Evolutionary conservation across 116 monocot genomes (phyloP).

Genomic region (Iris pallida): DNA sequence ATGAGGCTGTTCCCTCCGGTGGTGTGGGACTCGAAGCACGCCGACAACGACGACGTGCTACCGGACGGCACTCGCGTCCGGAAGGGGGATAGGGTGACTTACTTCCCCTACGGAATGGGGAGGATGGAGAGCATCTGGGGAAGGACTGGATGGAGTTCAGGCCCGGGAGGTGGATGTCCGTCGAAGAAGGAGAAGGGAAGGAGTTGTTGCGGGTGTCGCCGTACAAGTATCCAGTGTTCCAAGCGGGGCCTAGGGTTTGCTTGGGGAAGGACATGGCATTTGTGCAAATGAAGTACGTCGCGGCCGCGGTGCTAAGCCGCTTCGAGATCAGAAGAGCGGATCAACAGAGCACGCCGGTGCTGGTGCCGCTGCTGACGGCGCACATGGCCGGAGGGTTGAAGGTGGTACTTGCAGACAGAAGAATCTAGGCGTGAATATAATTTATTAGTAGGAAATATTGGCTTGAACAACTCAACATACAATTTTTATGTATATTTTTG

Average conservation of each 20-base stretch:
- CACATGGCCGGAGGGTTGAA: conserved; percentile 68
- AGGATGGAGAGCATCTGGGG: conserved; percentile 74
- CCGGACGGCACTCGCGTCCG: conserved; percentile 54
- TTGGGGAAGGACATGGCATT: conserved; percentile 79
- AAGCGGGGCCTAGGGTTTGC: conserved; percentile 68
- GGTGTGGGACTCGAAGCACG: conserved; percentile 73
- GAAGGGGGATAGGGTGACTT: conserved; percentile 61
- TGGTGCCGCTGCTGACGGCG: conserved; percentile 63
- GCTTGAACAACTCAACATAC: too few relatives aligned
- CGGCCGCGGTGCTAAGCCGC: conserved; percentile 27
- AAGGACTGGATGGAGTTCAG: conserved; percentile 38
- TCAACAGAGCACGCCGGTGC: conserved; percentile 16
- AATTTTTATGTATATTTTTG: too few relatives aligned
- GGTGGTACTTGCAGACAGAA: conserved; percentile 1
- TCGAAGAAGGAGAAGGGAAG: conserved; percentile 1
- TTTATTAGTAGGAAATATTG: too few relatives aligned
- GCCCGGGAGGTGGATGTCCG: conserved; percentile 38
- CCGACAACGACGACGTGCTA: conserved; percentile 34
- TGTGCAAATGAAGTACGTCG: conserved; percentile 72
- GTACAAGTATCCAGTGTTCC: conserved; percentile 61
- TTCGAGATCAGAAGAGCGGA: conserved; percentile 22
- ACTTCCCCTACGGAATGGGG: conserved; percentile 75
- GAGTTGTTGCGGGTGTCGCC: conserved; percentile 27
- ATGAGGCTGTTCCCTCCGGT: conserved; percentile 86
- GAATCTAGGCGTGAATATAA: too few relatives aligned